Percentiles rank a stretch among this genome's conserved stretches.
Evolutionary conservation across 768 basidiomycete genomes (phyloP).

Genomic region (Suillus brevipes): DNA sequence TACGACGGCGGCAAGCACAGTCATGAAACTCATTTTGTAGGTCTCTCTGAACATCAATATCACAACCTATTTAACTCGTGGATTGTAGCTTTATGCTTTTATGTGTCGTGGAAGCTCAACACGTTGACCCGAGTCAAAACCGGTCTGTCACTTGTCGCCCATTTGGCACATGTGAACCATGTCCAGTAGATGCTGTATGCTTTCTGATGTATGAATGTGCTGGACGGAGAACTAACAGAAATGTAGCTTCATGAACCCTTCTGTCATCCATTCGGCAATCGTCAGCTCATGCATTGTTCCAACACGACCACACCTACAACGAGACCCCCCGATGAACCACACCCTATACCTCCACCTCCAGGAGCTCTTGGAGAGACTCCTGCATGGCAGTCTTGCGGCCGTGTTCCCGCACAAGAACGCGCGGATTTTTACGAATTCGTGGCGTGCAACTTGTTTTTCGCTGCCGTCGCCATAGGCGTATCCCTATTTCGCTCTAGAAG

Average conservation of each 20-base stretch:
- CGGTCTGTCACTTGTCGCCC: conserved; percentile 46
- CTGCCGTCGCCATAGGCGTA: conserved; percentile 60
- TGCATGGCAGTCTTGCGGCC: conserved; percentile 94
- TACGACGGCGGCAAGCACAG: conserved; percentile 10
- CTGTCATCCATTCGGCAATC: conserved; percentile 95
- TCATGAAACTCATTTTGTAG: conserved; percentile 15
- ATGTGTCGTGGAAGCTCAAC: conserved; percentile 12
- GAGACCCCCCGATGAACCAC: conserved; percentile 18
- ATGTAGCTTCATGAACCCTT: conserved; percentile 82
- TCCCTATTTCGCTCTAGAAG: conserved; percentile 69
- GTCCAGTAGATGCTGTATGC: conserved; percentile 62
- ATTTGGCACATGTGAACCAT: conserved; percentile 60
- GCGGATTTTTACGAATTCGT: conserved; percentile 92
- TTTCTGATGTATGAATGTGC: conserved; percentile 8
- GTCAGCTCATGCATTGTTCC: conserved; percentile 83
- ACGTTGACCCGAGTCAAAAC: conserved; percentile 13
- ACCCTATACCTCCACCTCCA: conserved; percentile 17
- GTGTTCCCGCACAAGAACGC: conserved; percentile 74
- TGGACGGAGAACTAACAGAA: conserved; percentile 10
- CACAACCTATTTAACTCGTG: neutral
- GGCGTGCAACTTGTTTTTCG: conserved; percentile 78
- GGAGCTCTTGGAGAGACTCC: conserved; percentile 54
- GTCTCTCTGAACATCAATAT: conserved; percentile 5
- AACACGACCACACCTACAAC: conserved; percentile 25
- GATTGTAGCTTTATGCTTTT: conserved; percentile 16